Evolutionary conservation across 2,329 filamentous ascomycete species (phyloP).

Genomic region (Pseudocercospora fuligena): DNA sequence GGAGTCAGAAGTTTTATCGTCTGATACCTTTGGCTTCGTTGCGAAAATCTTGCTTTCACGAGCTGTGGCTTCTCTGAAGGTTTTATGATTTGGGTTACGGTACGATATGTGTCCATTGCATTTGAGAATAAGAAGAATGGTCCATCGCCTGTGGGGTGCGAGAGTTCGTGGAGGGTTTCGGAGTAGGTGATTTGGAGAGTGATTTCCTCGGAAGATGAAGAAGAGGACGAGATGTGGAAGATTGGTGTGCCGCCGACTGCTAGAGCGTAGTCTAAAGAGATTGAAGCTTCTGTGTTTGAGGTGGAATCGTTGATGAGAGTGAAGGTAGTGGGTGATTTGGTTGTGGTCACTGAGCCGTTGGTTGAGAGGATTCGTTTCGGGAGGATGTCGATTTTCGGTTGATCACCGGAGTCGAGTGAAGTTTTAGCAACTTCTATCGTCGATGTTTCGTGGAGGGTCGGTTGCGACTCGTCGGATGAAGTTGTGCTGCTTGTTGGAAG

Average conservation of each 20-base stretch:
- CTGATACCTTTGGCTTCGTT: constrained; percentile 2
- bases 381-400: not conserved
- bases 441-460: not conserved
- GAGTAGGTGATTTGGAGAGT: not conserved
- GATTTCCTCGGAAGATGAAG: not conserved
- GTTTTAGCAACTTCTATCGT: not conserved
- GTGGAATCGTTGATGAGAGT: not conserved
- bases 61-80: not conserved
- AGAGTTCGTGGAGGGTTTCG: constrained; percentile 3
- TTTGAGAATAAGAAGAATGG: constrained; percentile 7
- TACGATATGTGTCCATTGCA: constrained; percentile 8
- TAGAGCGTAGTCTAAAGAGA: not conserved
- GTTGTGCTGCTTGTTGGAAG: no score
- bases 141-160: not conserved
- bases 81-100: not conserved
- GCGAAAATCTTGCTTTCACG: not conserved
- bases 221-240: not conserved
- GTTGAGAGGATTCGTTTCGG: not conserved
- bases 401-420: not conserved
- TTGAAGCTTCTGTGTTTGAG: no score
- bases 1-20: not conserved
- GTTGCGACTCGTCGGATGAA: not conserved
- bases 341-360: not conserved
- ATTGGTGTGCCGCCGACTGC: not conserved
- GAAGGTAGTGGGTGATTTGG: not conserved